Base-by-base conservation (phyloP, 768 basidiomycete genomes). In the Boletus sensibilis region DNA sequence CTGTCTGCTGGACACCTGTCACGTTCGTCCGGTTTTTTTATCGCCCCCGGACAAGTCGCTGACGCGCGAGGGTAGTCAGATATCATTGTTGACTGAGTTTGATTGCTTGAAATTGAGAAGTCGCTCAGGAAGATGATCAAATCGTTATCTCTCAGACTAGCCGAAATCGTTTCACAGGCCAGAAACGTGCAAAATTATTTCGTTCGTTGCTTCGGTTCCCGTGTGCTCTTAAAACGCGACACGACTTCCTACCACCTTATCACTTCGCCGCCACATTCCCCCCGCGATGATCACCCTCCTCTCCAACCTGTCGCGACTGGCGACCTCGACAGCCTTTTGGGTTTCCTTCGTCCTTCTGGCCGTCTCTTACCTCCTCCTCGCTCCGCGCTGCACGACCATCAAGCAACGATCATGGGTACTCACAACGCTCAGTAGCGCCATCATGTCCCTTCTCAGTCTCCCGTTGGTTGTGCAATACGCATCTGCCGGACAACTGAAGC, bases 361-460 rank as follows among this genome's bases (percentile, higher is more conserved):
- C 25, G 35, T 44, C 33, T 45, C 66, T 0, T 80, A 76, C 67
- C 55, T 68, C 47, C 6, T 72, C 27, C 60, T 75, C 29, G 64
- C 72, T 3, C 59, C 68, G 0, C 46, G 42, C 39, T 76, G 71
- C 64, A 46, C 70, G 7, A 71, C 75, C 5, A 43, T 70, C 37
- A 76, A 78, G 62, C 76, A 83, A 57, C 68, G 67, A 27, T 71
- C 82, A 43, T 83, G 82, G 76, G 65, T 82, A 43, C 69, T 83
- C 41, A 79, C 79, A 2, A 66, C 69, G 1, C 53, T 76, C 52
- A 71, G 76, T 1, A 78, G 78, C 52, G 66, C 68, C 1, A 44
- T 58, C 38, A 81, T 81, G 79, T 73, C 75, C 16, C 3, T 76
- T 6, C 53, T 64, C 50, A 78, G 78, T 50, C 43, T 79, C 8